These are phyloP conservation scores for Pestalotiopsis sp. DNA, from an alignment of 2,329 filamentous ascomycete species.

Conservation along the genomic window DNA sequence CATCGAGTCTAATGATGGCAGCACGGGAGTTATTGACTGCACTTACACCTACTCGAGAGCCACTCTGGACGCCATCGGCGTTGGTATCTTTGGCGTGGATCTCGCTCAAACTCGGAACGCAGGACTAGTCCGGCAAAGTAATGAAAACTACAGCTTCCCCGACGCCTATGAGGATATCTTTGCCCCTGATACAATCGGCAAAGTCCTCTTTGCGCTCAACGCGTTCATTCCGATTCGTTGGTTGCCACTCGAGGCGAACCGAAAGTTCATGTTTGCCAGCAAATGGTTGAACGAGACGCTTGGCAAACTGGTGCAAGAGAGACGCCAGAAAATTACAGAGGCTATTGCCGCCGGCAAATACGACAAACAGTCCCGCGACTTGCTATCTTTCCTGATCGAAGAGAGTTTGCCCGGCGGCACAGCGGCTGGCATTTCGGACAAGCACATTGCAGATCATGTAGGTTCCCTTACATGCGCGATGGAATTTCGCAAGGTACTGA, in stretches of 20 bases:
- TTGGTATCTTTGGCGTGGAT: too few relatives aligned
- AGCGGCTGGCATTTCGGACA: constrained; percentile 16
- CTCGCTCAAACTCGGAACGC: too few relatives aligned
- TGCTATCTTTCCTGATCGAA: constrained; percentile 34
- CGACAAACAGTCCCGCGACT: constrained; percentile 23
- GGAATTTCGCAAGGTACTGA: background rate
- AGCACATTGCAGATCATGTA: constrained; percentile 21
- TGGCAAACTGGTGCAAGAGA: constrained; percentile 30
- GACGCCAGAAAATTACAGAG: constrained; percentile 29
- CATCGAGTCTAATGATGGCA: too few relatives aligned
- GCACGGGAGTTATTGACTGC: too few relatives aligned
- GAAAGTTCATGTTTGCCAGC: constrained; percentile 36
- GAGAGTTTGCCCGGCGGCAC: constrained; percentile 13
- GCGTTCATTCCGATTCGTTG: constrained; percentile 32
- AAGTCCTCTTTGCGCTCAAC: constrained; percentile 35
- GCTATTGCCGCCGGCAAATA: constrained; percentile 21
- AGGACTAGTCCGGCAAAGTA: too few relatives aligned
- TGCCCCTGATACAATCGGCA: background rate
- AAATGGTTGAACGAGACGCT: constrained; percentile 36
- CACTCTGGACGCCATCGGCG: too few relatives aligned
- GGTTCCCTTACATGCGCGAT: constrained; percentile 19
- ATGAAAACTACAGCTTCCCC: background rate
- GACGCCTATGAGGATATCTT: background rate
- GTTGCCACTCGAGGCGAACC: constrained; percentile 41
- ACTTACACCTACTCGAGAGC: too few relatives aligned